These are phyloP conservation scores for Letharia lupina DNA, from an alignment of 495 filamentous ascomycete genomes.

Conservation along the genomic window DNA sequence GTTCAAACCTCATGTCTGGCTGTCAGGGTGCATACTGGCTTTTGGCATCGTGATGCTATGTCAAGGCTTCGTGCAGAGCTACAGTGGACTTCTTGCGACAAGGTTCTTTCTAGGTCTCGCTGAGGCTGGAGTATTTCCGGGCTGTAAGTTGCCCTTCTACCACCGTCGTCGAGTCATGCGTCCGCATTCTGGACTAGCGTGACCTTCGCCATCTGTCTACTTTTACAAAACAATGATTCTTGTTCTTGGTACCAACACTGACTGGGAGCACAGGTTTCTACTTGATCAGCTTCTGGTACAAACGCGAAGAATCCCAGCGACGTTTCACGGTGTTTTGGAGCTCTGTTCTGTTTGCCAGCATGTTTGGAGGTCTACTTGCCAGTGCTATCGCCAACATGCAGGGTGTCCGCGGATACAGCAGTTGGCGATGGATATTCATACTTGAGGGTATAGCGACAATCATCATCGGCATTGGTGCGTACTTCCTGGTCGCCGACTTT, in stretches of 20 bases:
- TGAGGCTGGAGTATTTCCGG: conserved; percentile 32
- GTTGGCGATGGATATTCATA: conserved; percentile 45
- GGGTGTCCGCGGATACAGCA: conserved; percentile 50
- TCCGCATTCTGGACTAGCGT: not conserved
- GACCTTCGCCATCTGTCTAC: not conserved
- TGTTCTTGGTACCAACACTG: not conserved
- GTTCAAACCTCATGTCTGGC: conserved; percentile 72
- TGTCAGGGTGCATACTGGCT: conserved; percentile 27
- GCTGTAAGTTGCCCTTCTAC: conserved; percentile 12
- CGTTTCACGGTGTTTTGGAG: conserved; percentile 33
- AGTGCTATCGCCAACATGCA: conserved; percentile 45
- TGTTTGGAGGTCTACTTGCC: conserved; percentile 34
- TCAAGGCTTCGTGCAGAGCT: conserved; percentile 39
- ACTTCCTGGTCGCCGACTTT: conserved; percentile 32
- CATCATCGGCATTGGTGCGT: conserved; percentile 25
- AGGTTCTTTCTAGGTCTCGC: conserved; percentile 54
- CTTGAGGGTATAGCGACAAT: conserved; percentile 26
- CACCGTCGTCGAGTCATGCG: not conserved
- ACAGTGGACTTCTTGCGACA: conserved; percentile 53
- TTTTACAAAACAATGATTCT: not conserved
- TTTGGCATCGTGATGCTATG: conserved; percentile 32
- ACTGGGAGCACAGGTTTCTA: conserved; percentile 22
- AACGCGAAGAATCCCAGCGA: conserved; percentile 29
- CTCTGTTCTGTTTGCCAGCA: conserved; percentile 27
- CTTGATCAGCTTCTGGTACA: conserved; percentile 31